Base-by-base conservation (phyloP, 1,139 yeast genomes). In the Geotrichum fermentans region DNA sequence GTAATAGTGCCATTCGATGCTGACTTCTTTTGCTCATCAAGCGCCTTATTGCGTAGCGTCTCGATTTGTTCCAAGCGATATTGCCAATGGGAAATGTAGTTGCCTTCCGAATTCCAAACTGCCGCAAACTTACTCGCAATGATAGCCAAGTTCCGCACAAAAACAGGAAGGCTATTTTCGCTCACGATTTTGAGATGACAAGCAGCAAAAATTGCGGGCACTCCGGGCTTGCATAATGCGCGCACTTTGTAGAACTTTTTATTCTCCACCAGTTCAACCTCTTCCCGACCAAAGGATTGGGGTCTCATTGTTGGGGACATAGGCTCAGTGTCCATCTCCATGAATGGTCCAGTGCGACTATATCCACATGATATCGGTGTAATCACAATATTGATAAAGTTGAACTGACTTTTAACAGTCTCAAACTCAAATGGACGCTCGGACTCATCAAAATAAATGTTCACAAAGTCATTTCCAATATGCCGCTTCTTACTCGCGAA, bases 391-490 rank as follows among this genome's bases (percentile, higher is more conserved):
- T 82, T 84, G 62, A 88, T 72, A 63, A 87, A 86, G 58, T 83
- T 87, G 72, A 87, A 87, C 65, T 87, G 95, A n/a, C 88, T 77
- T 61, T 78, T 76, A 55, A 86, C 79, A 35, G 80, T 65, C 56
- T 83, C 83, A 68, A 85, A 83, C 55, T 82, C 78, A 66, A 84
- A 85, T 6, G 80, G 78, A 11, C 68, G 64, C 0, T 79, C 79
- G 10, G 89, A 80, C 57, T 87, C 95, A 61, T 87, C 88, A 66
- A 79, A 88, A 63, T 75, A 86, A 39, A 87, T 78, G 60, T 84
- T 85, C 48, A 88, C 94, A 62, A 80, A 81, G 62, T 86, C 79
- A 66, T 88, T 88, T 3, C 96, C 96, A 56, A 87, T 83, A 61
- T 87, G 96, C 49, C 90, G 69, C 64, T 87, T 88, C 64, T 86